Evolutionary conservation across 345 rosid genomes (phyloP), one percentile per base, ranked within the genome.

Genomic region (Eucalyptus regnans): DNA sequence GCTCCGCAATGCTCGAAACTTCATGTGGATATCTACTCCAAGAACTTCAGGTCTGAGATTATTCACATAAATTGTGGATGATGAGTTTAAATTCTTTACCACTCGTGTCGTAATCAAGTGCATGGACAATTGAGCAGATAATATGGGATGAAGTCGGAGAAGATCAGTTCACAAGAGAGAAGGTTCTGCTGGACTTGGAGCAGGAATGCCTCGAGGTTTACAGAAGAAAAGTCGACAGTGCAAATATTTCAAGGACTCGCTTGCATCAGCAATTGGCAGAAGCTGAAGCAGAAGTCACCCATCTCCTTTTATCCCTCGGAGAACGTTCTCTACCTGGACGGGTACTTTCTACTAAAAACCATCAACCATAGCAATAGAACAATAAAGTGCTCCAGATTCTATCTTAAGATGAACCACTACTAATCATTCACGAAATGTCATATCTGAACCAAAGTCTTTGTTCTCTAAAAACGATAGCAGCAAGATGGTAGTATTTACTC

Each of bases 81-180:
- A 51, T 22, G 44, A 52, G 56, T 50, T 49, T 37, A 76, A 20
- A 41, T 37, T 76, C 83, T 76, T 76, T 84, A 12, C 68, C 50
- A 52, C 33, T 29, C 4, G 33, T 17, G 88, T 41, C 33, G 31
- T 41, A 25, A 50, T 87, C 48, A 49, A 64, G 50, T 41, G 41
- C 9, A 8, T 87, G 80, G 41, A 87, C 83, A 41, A 46, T 88
- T 81, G 76, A 48, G 58, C 94, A 98, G 99, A 96, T 96, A 94
- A 98, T 98, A 84, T 98, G 99, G 99, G 97, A 97, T 92, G 99
- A 98, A 91, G 99, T 97, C 71, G 99, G 99, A 87, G 96, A 97
- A 90, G 95, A 94, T 88, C 94, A 95, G 91, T 92, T 92, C 88
- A 96, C 94, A 87, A 93, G 99, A 90, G 99, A 97, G 91, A 97